These are phyloP conservation scores for Barbarea vulgaris DNA, from an alignment of 345 rosid species.

Conservation along the genomic window DNA sequence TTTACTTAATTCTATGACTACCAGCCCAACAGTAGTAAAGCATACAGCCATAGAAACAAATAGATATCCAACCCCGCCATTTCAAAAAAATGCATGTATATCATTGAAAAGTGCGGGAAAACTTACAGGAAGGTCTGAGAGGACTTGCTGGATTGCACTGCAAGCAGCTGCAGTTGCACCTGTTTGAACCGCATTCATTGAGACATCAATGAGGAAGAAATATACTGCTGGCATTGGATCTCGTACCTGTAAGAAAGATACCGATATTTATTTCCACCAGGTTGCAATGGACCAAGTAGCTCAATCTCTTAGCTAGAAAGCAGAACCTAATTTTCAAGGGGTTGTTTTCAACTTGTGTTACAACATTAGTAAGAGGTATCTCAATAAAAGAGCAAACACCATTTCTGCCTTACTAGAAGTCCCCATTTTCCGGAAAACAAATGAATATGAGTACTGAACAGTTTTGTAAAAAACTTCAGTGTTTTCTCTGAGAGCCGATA, in stretches of 20 bases:
- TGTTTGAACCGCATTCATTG: conserved; percentile 90
- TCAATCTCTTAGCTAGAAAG: conserved; percentile 4
- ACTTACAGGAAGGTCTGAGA: conserved; percentile 93
- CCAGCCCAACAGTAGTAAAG: not conserved
- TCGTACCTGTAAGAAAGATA: conserved; percentile 63
- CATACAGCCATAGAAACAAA: not conserved
- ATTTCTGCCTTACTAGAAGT: not conserved
- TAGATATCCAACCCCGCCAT: not conserved
- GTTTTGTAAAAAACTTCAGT: not conserved
- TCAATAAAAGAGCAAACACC: not conserved
- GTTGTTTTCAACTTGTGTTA: not conserved
- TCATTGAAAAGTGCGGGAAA: conserved; percentile 1
- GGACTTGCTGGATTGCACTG: conserved; percentile 90
- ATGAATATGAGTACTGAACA: not conserved
- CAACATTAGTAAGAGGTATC: not conserved
- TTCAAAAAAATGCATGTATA: not conserved
- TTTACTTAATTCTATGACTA: conserved; percentile 5
- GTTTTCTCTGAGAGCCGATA: not conserved
- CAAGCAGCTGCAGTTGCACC: conserved; percentile 99
- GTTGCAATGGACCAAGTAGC: conserved; percentile 21
- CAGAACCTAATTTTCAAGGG: not conserved
- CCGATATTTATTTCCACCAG: conserved; percentile 20
- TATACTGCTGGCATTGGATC: conserved; percentile 98
- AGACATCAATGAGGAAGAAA: conserved; percentile 94
- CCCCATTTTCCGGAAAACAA: not conserved